These are phyloP conservation scores for Nepenthes gracilis DNA, from an alignment of 148 eudicot genomes.

Conservation along the genomic window DNA sequence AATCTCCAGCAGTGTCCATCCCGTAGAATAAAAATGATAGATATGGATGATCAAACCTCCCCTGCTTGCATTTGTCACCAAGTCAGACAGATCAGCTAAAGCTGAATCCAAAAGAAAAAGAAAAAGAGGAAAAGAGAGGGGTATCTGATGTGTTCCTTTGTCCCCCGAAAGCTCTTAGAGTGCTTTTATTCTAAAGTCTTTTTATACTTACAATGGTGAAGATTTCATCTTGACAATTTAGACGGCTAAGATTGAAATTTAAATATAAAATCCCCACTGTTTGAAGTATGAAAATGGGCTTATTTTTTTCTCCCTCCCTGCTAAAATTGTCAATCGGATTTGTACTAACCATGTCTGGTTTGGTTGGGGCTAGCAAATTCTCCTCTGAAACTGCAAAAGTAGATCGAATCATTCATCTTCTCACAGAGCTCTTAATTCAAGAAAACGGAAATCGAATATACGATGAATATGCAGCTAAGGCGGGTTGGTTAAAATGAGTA, in stretches of 20 bases:
- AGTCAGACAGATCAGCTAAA: background rate
- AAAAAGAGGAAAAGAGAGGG: background rate
- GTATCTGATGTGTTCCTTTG: background rate
- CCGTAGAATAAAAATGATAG: constrained; percentile 76
- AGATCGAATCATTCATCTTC: constrained; percentile 1
- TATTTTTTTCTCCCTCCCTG: background rate
- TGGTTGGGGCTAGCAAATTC: constrained; percentile 57
- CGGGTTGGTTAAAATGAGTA: background rate
- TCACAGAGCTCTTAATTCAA: background rate
- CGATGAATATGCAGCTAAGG: background rate
- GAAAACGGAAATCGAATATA: background rate
- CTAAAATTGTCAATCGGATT: background rate
- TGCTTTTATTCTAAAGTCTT: too few species aligned
- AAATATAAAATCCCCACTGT: background rate
- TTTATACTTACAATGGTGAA: too few species aligned
- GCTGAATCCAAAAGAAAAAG: background rate
- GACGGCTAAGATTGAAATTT: too few species aligned
- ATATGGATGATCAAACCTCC: constrained; percentile 87
- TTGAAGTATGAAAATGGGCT: too few species aligned
- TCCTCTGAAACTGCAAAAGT: constrained; percentile 78
- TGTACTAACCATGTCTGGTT: constrained; percentile 61
- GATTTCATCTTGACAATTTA: too few species aligned
- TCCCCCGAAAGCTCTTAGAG: too few species aligned
- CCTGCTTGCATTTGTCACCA: constrained; percentile 26
- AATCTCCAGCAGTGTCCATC: constrained; percentile 76